phyloP scores from a whole-genome alignment of 768 basidiomycete species.

The Candolleomyces eurysporus region DNA sequence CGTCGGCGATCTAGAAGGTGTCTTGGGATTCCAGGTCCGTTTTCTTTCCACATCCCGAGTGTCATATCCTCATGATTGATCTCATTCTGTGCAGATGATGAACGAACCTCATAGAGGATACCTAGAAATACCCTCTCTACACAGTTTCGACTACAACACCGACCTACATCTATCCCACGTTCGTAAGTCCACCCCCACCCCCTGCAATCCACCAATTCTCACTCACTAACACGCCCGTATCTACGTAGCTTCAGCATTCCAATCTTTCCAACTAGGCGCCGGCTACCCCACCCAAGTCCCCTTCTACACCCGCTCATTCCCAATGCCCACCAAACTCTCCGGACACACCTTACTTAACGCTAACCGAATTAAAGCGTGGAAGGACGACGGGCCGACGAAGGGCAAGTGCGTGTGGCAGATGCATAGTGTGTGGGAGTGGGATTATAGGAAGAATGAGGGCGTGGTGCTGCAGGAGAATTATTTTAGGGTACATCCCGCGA shows the following conservation, averaged over 20 bases:
- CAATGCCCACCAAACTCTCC: constrained; percentile 75
- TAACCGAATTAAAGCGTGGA: constrained; percentile 63
- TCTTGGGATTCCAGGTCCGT: constrained; percentile 86
- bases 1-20: constrained; percentile 72
- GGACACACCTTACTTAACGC: constrained; percentile 60
- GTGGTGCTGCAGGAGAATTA: constrained; percentile 84
- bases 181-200: constrained; percentile 44
- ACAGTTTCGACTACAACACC: constrained; percentile 90
- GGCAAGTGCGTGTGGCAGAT: constrained; percentile 84
- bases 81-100: constrained; percentile 57
- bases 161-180: constrained; percentile 83
- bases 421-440: constrained; percentile 95
- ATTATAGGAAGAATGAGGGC: constrained; percentile 57
- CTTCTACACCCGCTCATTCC: constrained; percentile 83
- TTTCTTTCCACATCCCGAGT: not conserved
- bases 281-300: constrained; percentile 82
- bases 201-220: not conserved
- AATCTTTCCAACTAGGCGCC: constrained; percentile 91
- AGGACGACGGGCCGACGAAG: constrained; percentile 65
- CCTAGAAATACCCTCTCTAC: constrained; percentile 75
- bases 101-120: constrained; percentile 97
- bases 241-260: constrained; percentile 67
- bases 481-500: constrained; percentile 69
- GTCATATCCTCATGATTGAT: not conserved
- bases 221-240: no score